Evolutionary conservation across 2,329 filamentous ascomycete genomes (phyloP).

Genomic region (Botryotinia calthae): DNA sequence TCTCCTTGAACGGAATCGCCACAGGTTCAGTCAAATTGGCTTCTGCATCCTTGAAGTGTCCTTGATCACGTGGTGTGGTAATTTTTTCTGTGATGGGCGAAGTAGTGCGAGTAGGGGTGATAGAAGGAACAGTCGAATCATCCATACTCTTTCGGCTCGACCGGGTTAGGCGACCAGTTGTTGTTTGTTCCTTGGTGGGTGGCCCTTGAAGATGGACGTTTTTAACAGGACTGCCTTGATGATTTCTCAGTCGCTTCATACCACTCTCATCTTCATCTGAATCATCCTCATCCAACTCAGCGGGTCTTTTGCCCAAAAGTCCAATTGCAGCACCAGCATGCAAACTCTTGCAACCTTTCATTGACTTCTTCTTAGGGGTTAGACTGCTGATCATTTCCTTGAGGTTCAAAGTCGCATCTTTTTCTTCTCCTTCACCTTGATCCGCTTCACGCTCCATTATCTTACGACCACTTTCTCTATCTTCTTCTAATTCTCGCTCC

Average conservation of each 20-base stretch:
- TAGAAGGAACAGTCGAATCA: conserved; percentile 39
- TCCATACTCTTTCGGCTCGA: conserved; percentile 50
- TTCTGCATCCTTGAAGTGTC: conserved; percentile 54
- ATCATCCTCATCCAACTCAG: conserved; percentile 64
- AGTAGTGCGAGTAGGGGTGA: conserved; percentile 44
- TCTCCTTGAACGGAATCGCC: conserved; percentile 44
- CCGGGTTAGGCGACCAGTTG: conserved; percentile 56
- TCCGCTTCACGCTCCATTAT: conserved; percentile 54
- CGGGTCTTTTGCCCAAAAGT: conserved; percentile 70
- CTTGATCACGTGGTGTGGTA: conserved; percentile 57
- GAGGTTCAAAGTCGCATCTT: conserved; percentile 63
- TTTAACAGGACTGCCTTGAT: conserved; percentile 74
- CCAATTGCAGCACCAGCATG: conserved; percentile 72
- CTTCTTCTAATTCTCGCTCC: conserved; percentile 59
- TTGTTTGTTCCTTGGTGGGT: conserved; percentile 64
- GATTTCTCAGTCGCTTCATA: conserved; percentile 68
- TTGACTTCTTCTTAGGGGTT: conserved; percentile 68
- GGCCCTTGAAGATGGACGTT: conserved; percentile 68
- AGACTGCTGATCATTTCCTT: conserved; percentile 76
- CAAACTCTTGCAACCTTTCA: conserved; percentile 71
- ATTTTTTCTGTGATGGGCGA: conserved; percentile 49
- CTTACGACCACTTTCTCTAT: conserved; percentile 57
- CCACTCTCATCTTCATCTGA: conserved; percentile 60
- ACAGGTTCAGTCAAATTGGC: conserved; percentile 42
- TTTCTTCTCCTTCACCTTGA: conserved; percentile 48